These are phyloP conservation scores for Candida sp. DNA, from an alignment of 1,139 yeast genomes.

Conservation along the genomic window DNA sequence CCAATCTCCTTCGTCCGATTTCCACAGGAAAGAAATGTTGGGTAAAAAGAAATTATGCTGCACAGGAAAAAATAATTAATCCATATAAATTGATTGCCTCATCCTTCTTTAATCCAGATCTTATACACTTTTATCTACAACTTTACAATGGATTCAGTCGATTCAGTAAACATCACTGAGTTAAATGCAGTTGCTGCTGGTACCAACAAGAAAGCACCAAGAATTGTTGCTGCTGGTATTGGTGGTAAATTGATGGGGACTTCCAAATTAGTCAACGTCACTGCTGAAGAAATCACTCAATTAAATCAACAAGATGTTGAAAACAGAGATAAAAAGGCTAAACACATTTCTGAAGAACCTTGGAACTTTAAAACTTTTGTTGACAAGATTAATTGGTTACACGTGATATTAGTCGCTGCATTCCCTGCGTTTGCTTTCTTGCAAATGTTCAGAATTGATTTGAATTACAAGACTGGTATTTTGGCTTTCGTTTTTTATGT, in stretches of 20 bases:
- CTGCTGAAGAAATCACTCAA: conserved; percentile 59
- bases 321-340: conserved; percentile 43
- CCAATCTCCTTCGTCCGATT: no score
- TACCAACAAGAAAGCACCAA: conserved; percentile 61
- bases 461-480: conserved; percentile 57
- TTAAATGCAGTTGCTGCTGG: conserved; percentile 92
- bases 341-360: conserved; percentile 89
- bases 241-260: conserved; percentile 83
- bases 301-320: conserved; percentile 54
- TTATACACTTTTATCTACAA: background rate
- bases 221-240: conserved; percentile 75
- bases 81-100: background rate
- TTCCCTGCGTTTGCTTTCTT: conserved; percentile 67
- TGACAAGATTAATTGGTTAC: conserved; percentile 91
- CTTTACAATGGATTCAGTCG: conserved; percentile 21
- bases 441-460: conserved; percentile 18
- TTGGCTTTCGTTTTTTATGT: conserved; percentile 64
- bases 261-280: conserved; percentile 61
- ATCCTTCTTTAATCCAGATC: background rate
- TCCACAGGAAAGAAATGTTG: no score
- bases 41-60: background rate
- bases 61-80: background rate
- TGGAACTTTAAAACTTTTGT: conserved; percentile 85
- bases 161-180: conserved; percentile 64
- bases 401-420: conserved; percentile 69